Evolutionary conservation across 2,329 filamentous ascomycete species (phyloP).

Genomic region (Delphinella strobiligena): DNA sequence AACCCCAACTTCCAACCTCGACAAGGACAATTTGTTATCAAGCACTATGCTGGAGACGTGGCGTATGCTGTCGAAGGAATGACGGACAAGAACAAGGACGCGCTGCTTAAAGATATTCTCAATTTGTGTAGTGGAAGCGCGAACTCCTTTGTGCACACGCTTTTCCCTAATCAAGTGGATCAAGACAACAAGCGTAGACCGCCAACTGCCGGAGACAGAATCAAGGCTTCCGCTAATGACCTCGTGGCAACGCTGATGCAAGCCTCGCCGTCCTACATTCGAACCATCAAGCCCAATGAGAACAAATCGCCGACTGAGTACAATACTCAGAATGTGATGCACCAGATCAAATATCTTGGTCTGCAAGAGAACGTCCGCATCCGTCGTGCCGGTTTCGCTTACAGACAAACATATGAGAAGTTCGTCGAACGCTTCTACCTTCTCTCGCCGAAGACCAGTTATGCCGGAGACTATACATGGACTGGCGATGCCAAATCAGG

Average conservation of each 20-base stretch:
- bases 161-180: slow-evolving; percentile 90
- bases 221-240: slow-evolving; percentile 87
- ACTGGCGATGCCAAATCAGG: slow-evolving; percentile 77
- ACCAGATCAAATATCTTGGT: slow-evolving; percentile 98
- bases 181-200: slow-evolving; percentile 91
- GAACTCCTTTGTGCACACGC: slow-evolving; percentile 72
- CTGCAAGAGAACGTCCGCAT: slow-evolving; percentile 99
- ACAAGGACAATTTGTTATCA: slow-evolving; percentile 95
- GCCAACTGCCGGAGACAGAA: slow-evolving; percentile 91
- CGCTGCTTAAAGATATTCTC: slow-evolving; percentile 84
- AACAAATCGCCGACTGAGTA: slow-evolving; percentile 95
- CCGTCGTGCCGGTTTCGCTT: slow-evolving; percentile 88
- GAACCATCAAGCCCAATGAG: slow-evolving; percentile 98
- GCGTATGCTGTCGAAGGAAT: slow-evolving; percentile 90
- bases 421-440: slow-evolving; percentile 97
- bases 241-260: slow-evolving; percentile 94
- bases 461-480: slow-evolving; percentile 96
- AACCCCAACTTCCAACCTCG: slow-evolving; percentile 85
- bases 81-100: slow-evolving; percentile 99
- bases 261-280: slow-evolving; percentile 92
- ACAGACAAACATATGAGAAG: slow-evolving; percentile 93
- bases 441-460: slow-evolving; percentile 84
- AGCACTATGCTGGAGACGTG: slow-evolving; percentile 97
- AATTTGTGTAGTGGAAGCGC: slow-evolving; percentile 73
- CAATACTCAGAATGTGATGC: slow-evolving; percentile 80